Percentiles rank a stretch among this genome's conserved stretches.
phyloP scores from a whole-genome alignment of 495 filamentous ascomycete species.

The Cryomyces minteri region DNA sequence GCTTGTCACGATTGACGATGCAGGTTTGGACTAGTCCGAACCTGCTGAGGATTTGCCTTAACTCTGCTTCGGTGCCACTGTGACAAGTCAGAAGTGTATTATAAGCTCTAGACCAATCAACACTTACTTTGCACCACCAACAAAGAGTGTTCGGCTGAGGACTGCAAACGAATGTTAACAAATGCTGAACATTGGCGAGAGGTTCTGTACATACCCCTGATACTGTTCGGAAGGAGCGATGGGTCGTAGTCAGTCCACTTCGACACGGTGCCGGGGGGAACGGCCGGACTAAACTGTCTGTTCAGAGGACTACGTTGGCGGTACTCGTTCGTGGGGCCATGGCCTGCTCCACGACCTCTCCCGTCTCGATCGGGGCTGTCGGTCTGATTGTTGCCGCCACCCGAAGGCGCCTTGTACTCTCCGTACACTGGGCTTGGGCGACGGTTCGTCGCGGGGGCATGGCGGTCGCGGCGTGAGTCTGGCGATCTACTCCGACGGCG shows the following conservation, averaged over 20 bases:
- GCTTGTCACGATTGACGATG: constrained; percentile 93
- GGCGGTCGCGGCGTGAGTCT: not conserved
- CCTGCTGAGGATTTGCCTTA: constrained; percentile 56
- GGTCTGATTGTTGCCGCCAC: too few species aligned
- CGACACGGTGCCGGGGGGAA: constrained; percentile 28
- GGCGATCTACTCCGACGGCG: too few species aligned
- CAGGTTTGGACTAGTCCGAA: constrained; percentile 87
- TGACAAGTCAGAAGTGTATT: not conserved
- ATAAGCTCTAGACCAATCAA: constrained; percentile 2
- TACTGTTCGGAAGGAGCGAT: constrained; percentile 48
- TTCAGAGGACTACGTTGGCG: constrained; percentile 66
- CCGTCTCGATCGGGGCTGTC: too few species aligned
- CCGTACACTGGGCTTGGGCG: constrained; percentile 46
- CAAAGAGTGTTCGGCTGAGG: constrained; percentile 84
- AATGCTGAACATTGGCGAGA: too few species aligned
- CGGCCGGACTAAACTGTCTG: constrained; percentile 16
- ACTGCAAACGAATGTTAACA: constrained; percentile 26
- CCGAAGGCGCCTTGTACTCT: constrained; percentile 25
- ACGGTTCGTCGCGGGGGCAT: not conserved
- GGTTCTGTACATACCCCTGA: constrained; percentile 42
- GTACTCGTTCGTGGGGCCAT: constrained; percentile 21
- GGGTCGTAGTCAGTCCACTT: constrained; percentile 75
- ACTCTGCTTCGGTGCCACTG: constrained; percentile 60
- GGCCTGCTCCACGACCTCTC: too few species aligned
- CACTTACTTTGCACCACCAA: constrained; percentile 84